phyloP scores from a whole-genome alignment of 164 flowering plant genomes.

The Platanus orientalis region DNA sequence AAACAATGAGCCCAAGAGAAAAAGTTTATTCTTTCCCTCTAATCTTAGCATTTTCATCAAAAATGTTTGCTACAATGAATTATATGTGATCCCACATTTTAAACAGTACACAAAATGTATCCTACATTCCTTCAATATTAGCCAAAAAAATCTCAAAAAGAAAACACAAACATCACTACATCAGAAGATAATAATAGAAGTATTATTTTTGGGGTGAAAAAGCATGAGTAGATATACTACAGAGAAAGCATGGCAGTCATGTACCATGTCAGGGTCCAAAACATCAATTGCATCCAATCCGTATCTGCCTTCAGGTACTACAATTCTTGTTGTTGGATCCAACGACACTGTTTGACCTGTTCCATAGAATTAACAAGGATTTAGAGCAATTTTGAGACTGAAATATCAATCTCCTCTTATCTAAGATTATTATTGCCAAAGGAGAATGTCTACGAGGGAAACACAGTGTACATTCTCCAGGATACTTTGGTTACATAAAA shows the following conservation, averaged over 20 bases:
- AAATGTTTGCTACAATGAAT: too few relatives aligned
- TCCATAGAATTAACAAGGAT: constrained; percentile 9
- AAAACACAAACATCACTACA: too few relatives aligned
- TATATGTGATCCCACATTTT: too few relatives aligned
- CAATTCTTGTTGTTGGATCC: constrained; percentile 55
- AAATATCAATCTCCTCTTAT: background rate
- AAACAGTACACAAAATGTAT: too few relatives aligned
- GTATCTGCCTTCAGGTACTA: constrained; percentile 80
- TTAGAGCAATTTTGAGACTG: background rate
- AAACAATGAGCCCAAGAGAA: too few relatives aligned
- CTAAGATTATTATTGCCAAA: background rate
- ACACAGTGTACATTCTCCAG: too few relatives aligned
- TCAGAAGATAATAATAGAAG: background rate
- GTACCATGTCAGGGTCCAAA: constrained; percentile 95
- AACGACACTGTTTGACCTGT: constrained; percentile 68
- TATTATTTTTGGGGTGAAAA: background rate
- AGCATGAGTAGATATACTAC: background rate
- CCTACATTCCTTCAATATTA: background rate
- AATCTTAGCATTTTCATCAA: too few relatives aligned
- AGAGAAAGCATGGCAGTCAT: background rate
- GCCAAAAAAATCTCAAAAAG: background rate
- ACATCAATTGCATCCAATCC: constrained; percentile 88
- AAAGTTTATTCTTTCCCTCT: too few relatives aligned
- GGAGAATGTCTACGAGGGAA: background rate
- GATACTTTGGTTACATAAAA: too few relatives aligned